phyloP scores from a whole-genome alignment of 148 eudicot genomes.

The Rhododendron simsii region DNA sequence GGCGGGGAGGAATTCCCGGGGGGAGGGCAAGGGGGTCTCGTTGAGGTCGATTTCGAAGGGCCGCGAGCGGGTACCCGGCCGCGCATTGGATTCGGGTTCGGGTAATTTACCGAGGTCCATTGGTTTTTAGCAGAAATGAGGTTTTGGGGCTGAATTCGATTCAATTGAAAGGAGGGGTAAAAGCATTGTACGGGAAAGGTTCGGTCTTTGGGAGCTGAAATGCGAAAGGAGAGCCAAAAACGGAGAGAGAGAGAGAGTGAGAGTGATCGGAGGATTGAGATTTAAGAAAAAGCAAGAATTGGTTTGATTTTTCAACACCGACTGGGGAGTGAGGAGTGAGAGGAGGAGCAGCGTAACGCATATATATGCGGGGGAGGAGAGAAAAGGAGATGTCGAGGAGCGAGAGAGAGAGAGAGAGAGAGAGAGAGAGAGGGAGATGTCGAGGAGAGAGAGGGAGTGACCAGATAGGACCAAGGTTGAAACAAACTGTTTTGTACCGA shows the following conservation, averaged over 20 bases:
- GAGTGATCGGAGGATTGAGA: neutral
- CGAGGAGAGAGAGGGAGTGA: neutral
- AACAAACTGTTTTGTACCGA: slow-evolving; percentile 17
- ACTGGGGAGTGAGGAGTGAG: neutral
- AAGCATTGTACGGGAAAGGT: neutral
- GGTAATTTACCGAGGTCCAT: slow-evolving; percentile 11
- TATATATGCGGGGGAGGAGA: neutral
- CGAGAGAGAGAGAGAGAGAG: neutral
- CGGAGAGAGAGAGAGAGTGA: slow-evolving; percentile 1
- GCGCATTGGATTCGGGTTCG: slow-evolving; percentile 4
- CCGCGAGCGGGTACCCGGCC: slow-evolving; percentile 3
- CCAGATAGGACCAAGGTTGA: slow-evolving; percentile 12
- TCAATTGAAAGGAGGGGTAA: neutral
- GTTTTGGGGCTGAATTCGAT: slow-evolving; percentile 3
- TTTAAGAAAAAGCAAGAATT: neutral
- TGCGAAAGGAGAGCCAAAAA: neutral
- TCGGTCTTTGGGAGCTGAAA: neutral
- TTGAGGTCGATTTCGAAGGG: slow-evolving; percentile 29
- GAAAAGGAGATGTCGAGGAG: neutral
- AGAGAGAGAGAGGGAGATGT: neutral
- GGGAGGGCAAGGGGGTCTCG: slow-evolving; percentile 24
- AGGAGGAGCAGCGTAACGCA: slow-evolving; percentile 9
- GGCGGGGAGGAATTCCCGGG: slow-evolving; percentile 15
- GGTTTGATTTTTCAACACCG: neutral
- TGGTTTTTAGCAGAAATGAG: neutral